phyloP scores from a whole-genome alignment of 768 basidiomycete species.

The Rhizopogon salebrosus region DNA sequence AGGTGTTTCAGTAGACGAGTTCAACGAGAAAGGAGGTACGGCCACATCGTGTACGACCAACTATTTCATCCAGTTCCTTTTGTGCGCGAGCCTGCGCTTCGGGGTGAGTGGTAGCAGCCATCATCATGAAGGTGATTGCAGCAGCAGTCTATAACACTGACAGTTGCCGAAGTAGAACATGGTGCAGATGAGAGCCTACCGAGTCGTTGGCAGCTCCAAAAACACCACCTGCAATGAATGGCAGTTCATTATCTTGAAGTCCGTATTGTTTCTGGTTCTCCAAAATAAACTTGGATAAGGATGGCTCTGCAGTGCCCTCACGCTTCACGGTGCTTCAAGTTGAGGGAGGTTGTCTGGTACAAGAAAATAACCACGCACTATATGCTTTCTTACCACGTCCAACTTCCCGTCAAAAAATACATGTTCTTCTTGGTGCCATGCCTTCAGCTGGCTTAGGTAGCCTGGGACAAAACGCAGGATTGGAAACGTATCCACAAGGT shows the following conservation, averaged over 20 bases:
- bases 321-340: slow-evolving; percentile 14
- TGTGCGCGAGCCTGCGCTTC: slow-evolving; percentile 45
- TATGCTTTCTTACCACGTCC: slow-evolving; percentile 19
- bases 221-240: slow-evolving; percentile 37
- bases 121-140: slow-evolving; percentile 47
- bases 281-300: slow-evolving; percentile 32
- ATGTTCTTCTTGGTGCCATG: slow-evolving; percentile 44
- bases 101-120: slow-evolving; percentile 50
- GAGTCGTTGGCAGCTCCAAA: slow-evolving; percentile 40
- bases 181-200: slow-evolving; percentile 16
- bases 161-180: background rate
- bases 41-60: slow-evolving; percentile 35
- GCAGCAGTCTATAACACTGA: slow-evolving; percentile 27
- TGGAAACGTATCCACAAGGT: slow-evolving; percentile 22
- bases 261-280: slow-evolving; percentile 29
- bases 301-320: slow-evolving; percentile 19
- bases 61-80: slow-evolving; percentile 45
- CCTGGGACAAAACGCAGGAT: slow-evolving; percentile 19
- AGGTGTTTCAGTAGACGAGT: background rate
- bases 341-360: background rate
- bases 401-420: slow-evolving; percentile 27
- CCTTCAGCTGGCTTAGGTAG: slow-evolving; percentile 45
- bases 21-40: too few species aligned
- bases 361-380: slow-evolving; percentile 16
- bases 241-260: slow-evolving; percentile 29